Percentiles rank a stretch among this genome's conserved stretches.
Evolutionary conservation across 2,329 filamentous ascomycete species (phyloP).

Genomic region (Neurospora crassa): DNA sequence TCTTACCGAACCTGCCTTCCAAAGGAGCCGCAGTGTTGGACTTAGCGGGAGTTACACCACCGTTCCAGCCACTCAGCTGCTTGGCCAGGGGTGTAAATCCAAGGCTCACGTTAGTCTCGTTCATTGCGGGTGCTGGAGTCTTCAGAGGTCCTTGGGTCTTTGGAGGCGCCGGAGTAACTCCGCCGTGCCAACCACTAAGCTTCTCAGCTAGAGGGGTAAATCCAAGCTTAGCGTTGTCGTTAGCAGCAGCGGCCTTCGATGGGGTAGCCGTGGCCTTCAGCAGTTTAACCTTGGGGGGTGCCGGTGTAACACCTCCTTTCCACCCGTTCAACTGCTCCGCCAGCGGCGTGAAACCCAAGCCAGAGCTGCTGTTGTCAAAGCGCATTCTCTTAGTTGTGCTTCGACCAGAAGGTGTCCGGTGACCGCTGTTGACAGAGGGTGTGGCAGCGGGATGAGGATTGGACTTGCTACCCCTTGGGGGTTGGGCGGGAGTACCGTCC

Average conservation of each 20-base stretch:
- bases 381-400: conserved; percentile 21
- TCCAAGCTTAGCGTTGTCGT: conserved; percentile 26
- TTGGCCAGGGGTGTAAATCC: conserved; percentile 57
- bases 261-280: not conserved
- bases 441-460: not conserved
- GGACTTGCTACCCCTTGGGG: not conserved
- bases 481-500: not conserved
- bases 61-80: conserved; percentile 53
- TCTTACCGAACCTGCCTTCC: not conserved
- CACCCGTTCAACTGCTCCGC: conserved; percentile 26
- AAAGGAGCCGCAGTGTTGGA: conserved; percentile 18
- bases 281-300: not conserved
- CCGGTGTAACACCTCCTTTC: conserved; percentile 3
- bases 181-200: conserved; percentile 52
- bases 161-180: not conserved
- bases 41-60: conserved; percentile 43
- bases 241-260: not conserved
- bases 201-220: conserved; percentile 57
- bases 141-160: not conserved
- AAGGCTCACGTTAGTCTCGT: conserved; percentile 14
- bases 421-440: not conserved
- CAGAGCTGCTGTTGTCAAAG: conserved; percentile 18
- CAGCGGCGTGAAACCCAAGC: conserved; percentile 44
- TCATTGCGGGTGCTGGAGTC: not conserved
- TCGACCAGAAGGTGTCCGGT: conserved; percentile 11